Base-by-base conservation (phyloP, 768 basidiomycete genomes). In the Strobilomyces dryophilus region DNA sequence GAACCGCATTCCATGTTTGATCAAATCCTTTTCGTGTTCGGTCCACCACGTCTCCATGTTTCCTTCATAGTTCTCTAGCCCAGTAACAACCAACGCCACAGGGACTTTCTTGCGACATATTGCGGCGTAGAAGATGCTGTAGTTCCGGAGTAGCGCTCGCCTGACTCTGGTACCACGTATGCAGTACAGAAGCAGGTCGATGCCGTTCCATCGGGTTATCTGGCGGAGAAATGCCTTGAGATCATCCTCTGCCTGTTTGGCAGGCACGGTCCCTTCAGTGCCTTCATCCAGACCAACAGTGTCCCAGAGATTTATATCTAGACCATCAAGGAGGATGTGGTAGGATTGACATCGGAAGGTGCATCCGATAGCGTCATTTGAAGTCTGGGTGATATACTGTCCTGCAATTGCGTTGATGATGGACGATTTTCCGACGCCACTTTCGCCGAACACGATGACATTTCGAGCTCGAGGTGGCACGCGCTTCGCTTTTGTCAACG, bases 381-480 rank as follows among this genome's bases (percentile, higher is more conserved):
- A 73, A 20, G 66, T 66, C 18, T 43, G 44, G 3, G 74, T 69
- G 15, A 61, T 43, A 5, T 65, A 45, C 8, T 47, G 15, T 14
- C 63, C 67, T 6, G 59, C 61, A 37, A 76, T 58, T 68, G 73
- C 64, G 56, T 76, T 77, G 55, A 77, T 63, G 32, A 76, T 55
- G 0, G 72, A 74, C 47, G 74, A 76, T 52, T 77, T 77, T 34
- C 71, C 70, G 14, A 63, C 49, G 10, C 76, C 74, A 7, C 67
- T 67, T 53, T 76, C 71, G 7, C 76, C 75, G 50, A 77, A 77
- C 7, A 77, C 45, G 27, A 77, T 62, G 36, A 76, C 46, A 51
- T 76, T 76, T 32, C 60, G 63, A 47, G 47, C 17, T 36, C 36
- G 60, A 42, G 10, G 47, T 15, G 10, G 36, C 14, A 32, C 26